A percentile compares a stretch with the other conserved stretches of the same genome.
phyloP scores from a whole-genome alignment of 78 protist genomes.

The Salpingoeca rosetta region DNA sequence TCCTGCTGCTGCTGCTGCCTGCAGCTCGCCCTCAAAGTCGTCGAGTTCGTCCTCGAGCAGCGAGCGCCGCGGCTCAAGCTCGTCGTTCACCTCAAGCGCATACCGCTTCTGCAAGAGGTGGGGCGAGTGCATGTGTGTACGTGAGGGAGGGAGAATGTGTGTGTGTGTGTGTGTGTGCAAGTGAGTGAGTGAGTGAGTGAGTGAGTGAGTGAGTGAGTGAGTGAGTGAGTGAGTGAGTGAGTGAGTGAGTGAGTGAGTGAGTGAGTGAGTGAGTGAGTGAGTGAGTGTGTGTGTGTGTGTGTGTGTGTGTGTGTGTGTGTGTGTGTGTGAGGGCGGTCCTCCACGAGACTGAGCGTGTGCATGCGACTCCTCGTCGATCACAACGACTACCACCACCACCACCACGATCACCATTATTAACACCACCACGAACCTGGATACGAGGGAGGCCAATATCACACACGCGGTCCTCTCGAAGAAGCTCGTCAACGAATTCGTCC shows the following conservation, averaged over 20 bases:
- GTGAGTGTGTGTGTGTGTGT: not conserved
- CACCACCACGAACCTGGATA: constrained; percentile 40
- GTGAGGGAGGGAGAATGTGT: not conserved
- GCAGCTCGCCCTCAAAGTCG: constrained; percentile 15
- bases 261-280: not conserved
- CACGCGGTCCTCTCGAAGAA: constrained; percentile 44
- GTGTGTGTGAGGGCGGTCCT: too few species aligned
- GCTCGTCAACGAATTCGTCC: constrained; percentile 77
- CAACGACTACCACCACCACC: too few species aligned
- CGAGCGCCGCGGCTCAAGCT: constrained; percentile 31
- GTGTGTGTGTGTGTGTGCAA: not conserved
- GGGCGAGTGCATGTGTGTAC: not conserved
- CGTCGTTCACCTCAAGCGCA: constrained; percentile 1
- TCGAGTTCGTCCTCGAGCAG: constrained; percentile 58
- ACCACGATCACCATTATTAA: too few species aligned
- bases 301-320: not conserved
- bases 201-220: not conserved
- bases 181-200: not conserved
- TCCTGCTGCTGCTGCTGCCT: not conserved
- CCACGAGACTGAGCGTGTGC: too few species aligned
- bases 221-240: not conserved
- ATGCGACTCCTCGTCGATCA: too few species aligned
- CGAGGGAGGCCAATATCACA: constrained; percentile 76
- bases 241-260: not conserved
- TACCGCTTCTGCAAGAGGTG: not conserved